These are phyloP conservation scores for Austroboletus eburneus DNA, from an alignment of 768 basidiomycete genomes.

Conservation along the genomic window DNA sequence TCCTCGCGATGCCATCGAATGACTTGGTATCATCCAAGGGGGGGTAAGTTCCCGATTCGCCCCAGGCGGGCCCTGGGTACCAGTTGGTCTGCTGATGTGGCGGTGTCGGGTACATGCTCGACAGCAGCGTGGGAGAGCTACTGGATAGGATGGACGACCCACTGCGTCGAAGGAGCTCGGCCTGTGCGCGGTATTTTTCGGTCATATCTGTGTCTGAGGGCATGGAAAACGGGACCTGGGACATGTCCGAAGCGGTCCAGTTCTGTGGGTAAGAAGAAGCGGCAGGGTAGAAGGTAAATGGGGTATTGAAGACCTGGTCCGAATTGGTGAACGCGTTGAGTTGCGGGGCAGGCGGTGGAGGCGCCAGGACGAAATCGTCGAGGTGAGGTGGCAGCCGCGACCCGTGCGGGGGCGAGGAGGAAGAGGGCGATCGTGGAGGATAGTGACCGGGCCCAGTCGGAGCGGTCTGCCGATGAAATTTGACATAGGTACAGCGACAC, in stretches of 20 bases:
- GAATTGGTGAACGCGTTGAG: constrained; percentile 21
- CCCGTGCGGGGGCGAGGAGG: constrained; percentile 28
- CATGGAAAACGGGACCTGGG: constrained; percentile 18
- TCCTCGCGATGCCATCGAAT: constrained; percentile 17
- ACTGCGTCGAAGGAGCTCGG: constrained; percentile 39
- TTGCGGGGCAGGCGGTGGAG: constrained; percentile 32
- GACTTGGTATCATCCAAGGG: constrained; percentile 28
- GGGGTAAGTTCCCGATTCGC: constrained; percentile 20
- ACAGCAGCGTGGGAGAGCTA: constrained; percentile 4
- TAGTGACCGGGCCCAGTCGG: constrained; percentile 70
- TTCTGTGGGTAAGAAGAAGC: constrained; percentile 13
- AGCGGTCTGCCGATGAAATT: constrained; percentile 79
- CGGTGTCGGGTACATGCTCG: constrained; percentile 14
- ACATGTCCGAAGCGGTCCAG: constrained; percentile 19
- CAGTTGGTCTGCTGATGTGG: constrained; percentile 16
- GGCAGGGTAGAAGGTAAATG: constrained; percentile 29
- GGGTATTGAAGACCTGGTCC: constrained; percentile 30
- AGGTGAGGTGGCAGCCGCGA: constrained; percentile 30
- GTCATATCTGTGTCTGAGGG: constrained; percentile 37
- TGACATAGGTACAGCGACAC: constrained; percentile 72
- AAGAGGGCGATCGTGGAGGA: constrained; percentile 33
- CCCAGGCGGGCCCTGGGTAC: constrained; percentile 26
- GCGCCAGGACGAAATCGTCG: constrained; percentile 42
- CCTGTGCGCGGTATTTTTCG: constrained; percentile 44
- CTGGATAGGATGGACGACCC: constrained; percentile 16